Conservation (phyloP, 108 stramenopile genomes). For the Parietichytrium sp. region DNA sequence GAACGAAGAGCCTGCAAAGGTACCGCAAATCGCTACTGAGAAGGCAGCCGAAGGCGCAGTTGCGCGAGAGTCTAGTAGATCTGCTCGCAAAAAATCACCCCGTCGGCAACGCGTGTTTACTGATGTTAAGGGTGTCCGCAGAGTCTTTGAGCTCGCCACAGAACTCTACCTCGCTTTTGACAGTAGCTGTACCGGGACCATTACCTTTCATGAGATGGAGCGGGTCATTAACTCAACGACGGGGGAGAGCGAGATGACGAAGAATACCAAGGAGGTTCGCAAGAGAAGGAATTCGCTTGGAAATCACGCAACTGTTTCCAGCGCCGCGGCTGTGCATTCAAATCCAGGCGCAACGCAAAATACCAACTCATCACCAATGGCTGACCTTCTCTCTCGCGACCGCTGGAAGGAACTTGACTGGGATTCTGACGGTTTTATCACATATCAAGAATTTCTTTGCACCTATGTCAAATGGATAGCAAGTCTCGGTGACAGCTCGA, state of each 20-base stretch:
- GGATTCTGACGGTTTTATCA: not conserved
- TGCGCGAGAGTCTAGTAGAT: too few species aligned
- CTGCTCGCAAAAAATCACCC: too few species aligned
- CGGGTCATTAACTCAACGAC: not conserved
- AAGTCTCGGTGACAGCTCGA: too few species aligned
- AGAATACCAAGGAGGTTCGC: not conserved
- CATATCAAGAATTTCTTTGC: not conserved
- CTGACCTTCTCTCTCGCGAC: not conserved
- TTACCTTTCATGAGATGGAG: slow-evolving; percentile 4
- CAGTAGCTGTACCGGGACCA: not conserved
- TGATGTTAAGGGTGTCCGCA: slow-evolving; percentile 20
- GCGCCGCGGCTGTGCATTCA: not conserved
- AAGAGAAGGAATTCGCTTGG: not conserved
- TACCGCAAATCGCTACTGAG: too few species aligned
- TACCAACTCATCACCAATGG: not conserved
- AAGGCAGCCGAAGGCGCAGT: too few species aligned
- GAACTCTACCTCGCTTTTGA: slow-evolving; percentile 36
- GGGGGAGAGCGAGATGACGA: slow-evolving; percentile 24
- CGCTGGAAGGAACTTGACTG: slow-evolving; percentile 35
- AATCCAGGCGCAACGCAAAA: not conserved
- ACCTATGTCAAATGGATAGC: slow-evolving; percentile 27
- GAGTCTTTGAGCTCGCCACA: slow-evolving; percentile 24
- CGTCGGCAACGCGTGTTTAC: slow-evolving; percentile 4
- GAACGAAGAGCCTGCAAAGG: too few species aligned
- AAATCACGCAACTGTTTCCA: not conserved